phyloP scores from a whole-genome alignment of 768 basidiomycete species.

The Russula lepida region DNA sequence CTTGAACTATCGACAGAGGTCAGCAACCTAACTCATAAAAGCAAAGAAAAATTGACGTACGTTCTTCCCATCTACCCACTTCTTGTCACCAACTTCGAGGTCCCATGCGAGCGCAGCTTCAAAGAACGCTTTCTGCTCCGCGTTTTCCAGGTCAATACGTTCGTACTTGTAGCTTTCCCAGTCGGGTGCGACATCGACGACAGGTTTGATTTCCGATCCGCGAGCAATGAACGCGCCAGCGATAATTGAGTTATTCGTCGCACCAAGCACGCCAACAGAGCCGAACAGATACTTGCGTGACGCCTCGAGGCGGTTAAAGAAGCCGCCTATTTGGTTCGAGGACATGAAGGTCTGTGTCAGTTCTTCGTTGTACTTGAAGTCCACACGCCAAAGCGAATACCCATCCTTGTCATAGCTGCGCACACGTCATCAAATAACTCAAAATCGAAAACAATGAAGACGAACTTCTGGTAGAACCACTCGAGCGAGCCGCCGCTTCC shows the following conservation, averaged over 20 bases:
- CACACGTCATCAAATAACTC: conserved; percentile 10
- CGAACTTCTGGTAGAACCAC: conserved; percentile 95
- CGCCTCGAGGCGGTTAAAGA: conserved; percentile 97
- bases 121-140: conserved; percentile 80
- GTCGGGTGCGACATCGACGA: conserved; percentile 79
- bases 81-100: conserved; percentile 78
- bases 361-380: conserved; percentile 96
- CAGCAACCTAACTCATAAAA: neutral
- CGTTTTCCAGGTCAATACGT: conserved; percentile 65
- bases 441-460: conserved; percentile 8
- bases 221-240: conserved; percentile 76
- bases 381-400: conserved; percentile 85
- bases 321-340: conserved; percentile 85
- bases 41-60: conserved; percentile 39
- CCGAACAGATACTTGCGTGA: conserved; percentile 96
- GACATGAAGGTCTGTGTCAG: conserved; percentile 93
- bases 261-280: conserved; percentile 85
- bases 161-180: conserved; percentile 83
- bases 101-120: conserved; percentile 94
- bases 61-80: conserved; percentile 87
- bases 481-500: conserved; percentile 74
- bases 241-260: conserved; percentile 68
- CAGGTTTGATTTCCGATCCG: conserved; percentile 63
- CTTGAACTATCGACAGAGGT: conserved; percentile 26
- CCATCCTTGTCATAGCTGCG: conserved; percentile 78